These are phyloP conservation scores for Phytophthora citricola DNA, from an alignment of 352 stramenopile genomes.

Conservation along the genomic window DNA sequence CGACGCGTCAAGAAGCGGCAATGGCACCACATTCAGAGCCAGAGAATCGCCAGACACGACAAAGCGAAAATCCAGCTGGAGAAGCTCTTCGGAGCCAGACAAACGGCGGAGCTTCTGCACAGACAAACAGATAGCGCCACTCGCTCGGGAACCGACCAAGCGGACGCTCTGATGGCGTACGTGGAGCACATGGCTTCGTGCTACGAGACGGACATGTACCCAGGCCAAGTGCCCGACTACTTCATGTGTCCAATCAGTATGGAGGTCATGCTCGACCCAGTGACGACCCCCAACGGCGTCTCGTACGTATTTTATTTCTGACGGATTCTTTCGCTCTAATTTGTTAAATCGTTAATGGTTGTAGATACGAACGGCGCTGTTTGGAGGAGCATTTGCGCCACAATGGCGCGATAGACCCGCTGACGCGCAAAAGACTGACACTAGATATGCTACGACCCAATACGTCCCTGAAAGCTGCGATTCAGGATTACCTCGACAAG, in stretches of 20 bases:
- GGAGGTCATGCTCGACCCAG: slow-evolving; percentile 83
- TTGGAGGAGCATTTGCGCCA: slow-evolving; percentile 73
- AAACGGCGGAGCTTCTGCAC: slow-evolving; percentile 37
- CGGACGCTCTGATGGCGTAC: slow-evolving; percentile 68
- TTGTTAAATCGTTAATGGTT: slow-evolving; percentile 5
- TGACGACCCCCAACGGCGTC: slow-evolving; percentile 81
- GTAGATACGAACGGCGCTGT: slow-evolving; percentile 66
- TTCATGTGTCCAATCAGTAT: slow-evolving; percentile 86
- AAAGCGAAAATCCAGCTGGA: slow-evolving; percentile 48
- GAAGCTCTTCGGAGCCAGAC: slow-evolving; percentile 40
- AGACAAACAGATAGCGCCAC: slow-evolving; percentile 6
- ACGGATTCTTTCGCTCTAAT: slow-evolving; percentile 13
- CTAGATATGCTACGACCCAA: slow-evolving; percentile 80
- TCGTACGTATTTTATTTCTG: slow-evolving; percentile 49
- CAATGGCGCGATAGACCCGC: slow-evolving; percentile 73
- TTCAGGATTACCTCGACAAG: slow-evolving; percentile 78
- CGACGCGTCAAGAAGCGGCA: slow-evolving; percentile 69
- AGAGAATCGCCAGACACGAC: slow-evolving; percentile 49
- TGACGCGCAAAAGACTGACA: slow-evolving; percentile 72
- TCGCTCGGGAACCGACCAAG: slow-evolving; percentile 22
- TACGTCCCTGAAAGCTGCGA: slow-evolving; percentile 64
- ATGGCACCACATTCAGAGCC: slow-evolving; percentile 58
- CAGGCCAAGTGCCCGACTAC: slow-evolving; percentile 74
- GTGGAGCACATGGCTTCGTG: slow-evolving; percentile 58
- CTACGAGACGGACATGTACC: slow-evolving; percentile 57